Percentiles rank a stretch among this genome's conserved stretches.
These are phyloP conservation scores for Penicillium pulvis DNA, from an alignment of 495 filamentous ascomycete species.

Conservation along the genomic window DNA sequence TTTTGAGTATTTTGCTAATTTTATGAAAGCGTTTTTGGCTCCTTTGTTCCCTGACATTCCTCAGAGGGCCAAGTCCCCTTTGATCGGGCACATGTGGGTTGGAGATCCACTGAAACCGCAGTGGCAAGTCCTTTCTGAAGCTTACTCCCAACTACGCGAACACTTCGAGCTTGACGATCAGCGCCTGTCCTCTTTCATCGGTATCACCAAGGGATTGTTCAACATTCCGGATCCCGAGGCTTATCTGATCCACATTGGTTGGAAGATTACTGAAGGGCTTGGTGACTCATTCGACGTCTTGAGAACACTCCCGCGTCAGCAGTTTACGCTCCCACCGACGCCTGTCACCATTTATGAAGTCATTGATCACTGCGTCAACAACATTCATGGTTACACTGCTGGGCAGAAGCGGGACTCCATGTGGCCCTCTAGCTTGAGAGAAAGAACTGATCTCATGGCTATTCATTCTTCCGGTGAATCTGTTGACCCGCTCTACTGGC, in stretches of 20 bases:
- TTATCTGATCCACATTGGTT: neutral
- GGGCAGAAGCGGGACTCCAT: neutral
- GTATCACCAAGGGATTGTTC: neutral
- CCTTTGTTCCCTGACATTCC: constrained; percentile 37
- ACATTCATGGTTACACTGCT: neutral
- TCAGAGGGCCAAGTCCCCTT: constrained; percentile 47
- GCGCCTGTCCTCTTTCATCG: constrained; percentile 4
- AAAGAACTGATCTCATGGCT: neutral
- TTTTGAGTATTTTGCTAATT: constrained; percentile 15
- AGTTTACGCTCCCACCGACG: too few relatives aligned
- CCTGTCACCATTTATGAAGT: neutral
- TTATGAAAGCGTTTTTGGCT: constrained; percentile 39
- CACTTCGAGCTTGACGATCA: constrained; percentile 35
- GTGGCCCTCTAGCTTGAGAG: neutral
- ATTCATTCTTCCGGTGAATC: neutral
- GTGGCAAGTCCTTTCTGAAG: constrained; percentile 51
- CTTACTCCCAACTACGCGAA: constrained; percentile 54
- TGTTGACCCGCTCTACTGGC: neutral
- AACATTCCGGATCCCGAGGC: neutral
- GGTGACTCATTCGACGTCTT: too few relatives aligned
- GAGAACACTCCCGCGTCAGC: too few relatives aligned
- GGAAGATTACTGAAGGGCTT: neutral
- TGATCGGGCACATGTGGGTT: constrained; percentile 46
- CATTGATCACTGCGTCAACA: neutral
- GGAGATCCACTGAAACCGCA: constrained; percentile 46